Conservation (phyloP, 805 yeast genomes). For the Candida xiaguanensis region DNA sequence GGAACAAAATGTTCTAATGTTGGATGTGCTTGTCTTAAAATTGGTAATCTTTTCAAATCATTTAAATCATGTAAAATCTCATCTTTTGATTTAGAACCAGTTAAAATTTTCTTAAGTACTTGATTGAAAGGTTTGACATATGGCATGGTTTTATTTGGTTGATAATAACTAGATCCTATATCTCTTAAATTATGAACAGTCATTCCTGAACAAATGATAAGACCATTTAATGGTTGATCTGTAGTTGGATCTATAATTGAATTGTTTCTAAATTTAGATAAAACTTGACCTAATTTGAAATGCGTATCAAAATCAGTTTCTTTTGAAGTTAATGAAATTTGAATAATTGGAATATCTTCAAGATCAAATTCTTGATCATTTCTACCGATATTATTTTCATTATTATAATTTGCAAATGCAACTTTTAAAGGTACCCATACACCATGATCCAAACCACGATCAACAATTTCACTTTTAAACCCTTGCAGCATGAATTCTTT, state of each 20-base stretch:
- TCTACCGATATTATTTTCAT: constrained; percentile 22
- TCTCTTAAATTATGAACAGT: constrained; percentile 73
- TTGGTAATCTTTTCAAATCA: constrained; percentile 26
- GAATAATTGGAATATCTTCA: constrained; percentile 45
- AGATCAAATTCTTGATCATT: constrained; percentile 31
- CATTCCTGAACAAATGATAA: constrained; percentile 71
- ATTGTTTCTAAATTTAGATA: constrained; percentile 48
- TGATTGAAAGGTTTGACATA: constrained; percentile 54
- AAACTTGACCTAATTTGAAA: constrained; percentile 52
- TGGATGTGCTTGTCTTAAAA: constrained; percentile 61
- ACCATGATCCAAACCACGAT: constrained; percentile 81
- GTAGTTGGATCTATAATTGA: constrained; percentile 27
- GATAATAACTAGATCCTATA: constrained; percentile 23
- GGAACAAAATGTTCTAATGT: constrained; percentile 75
- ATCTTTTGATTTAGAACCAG: constrained; percentile 11
- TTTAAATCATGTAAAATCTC: constrained; percentile 34
- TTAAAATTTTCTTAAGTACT: constrained; percentile 39
- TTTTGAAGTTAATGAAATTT: constrained; percentile 45
- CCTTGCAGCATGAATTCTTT: constrained; percentile 41
- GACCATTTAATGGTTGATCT: constrained; percentile 24
- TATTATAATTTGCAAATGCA: constrained; percentile 47
- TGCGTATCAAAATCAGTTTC: constrained; percentile 39
- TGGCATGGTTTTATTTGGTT: constrained; percentile 27
- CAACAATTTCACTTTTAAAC: constrained; percentile 39
- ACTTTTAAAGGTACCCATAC: constrained; percentile 78